Evolutionary conservation across 75 land plant genomes (phyloP), one percentile per base, ranked within the genome.

Genomic region (Larix kaempferi): DNA sequence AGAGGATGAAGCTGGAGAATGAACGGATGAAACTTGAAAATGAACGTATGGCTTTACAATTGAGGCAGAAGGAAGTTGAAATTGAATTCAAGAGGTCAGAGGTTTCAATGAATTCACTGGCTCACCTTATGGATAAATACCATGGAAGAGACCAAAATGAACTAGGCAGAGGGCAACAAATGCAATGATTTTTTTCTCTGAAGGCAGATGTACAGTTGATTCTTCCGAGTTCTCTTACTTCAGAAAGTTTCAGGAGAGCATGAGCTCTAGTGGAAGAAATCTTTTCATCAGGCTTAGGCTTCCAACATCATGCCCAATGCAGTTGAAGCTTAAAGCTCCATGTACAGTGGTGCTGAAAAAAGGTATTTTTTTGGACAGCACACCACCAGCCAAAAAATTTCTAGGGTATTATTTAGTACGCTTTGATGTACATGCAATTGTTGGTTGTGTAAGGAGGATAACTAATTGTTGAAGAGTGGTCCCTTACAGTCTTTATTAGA

Each of bases 1-100:
- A 92, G 65, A 87, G 76, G 63, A 62, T 78, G 76, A 88, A 77
- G 89, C 83, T 92, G 13, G 81, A 83, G 57, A 92, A 89, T 66
- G 86, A 92, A 74, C 77, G 84, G 71, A 69, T 72, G 80, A 84
- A 75, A 78, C 84, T 92, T 21, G 92, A 92, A 60, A 89, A 86
- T 76, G 90, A 89, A 60, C 77, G 95, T 6, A 81, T 90, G 86
- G 54, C 84, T 25, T 76, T 92, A 3, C 71, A 81, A 1, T n/a
- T 92, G 25, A 78, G 83, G 66, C 86, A 87, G 75, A 90, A 86
- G 63, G 92, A 92, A 77, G 21, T 90, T 19, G 90, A 92, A 59
- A 54, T 88, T 29, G 54, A 49, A 49, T 49, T 10, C 19, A 74
- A 44, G 56, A 77, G 74, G 49, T 73, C 86, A 62, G 86, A 77